These are phyloP conservation scores for Pythium coloratum DNA, from an alignment of 352 stramenopile species.

Conservation along the genomic window DNA sequence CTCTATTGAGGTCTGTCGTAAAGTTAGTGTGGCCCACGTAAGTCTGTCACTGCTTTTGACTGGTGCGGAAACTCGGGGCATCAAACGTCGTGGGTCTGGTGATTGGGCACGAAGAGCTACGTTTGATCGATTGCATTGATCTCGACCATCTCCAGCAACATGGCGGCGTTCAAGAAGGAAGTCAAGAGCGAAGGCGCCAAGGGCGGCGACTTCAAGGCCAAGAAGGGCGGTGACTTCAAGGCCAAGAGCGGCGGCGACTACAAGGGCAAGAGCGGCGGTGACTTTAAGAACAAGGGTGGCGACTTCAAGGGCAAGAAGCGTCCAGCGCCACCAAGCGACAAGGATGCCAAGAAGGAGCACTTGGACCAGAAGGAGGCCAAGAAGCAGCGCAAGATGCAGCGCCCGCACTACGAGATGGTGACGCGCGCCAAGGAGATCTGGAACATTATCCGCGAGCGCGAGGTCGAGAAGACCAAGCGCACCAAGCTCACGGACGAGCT, in stretches of 20 bases:
- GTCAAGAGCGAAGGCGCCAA: constrained; percentile 16
- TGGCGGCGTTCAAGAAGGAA: constrained; percentile 28
- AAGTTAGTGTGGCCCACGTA: constrained; percentile 13
- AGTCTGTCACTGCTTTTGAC: constrained; percentile 12
- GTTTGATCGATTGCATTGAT: not conserved
- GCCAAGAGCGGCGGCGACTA: constrained; percentile 20
- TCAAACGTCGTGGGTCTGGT: constrained; percentile 25
- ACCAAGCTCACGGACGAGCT: constrained; percentile 90
- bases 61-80: constrained; percentile 24
- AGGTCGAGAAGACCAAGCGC: constrained; percentile 82
- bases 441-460: constrained; percentile 92
- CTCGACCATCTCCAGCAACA: constrained; percentile 4
- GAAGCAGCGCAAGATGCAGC: constrained; percentile 94
- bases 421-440: constrained; percentile 94
- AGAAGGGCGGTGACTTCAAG: constrained; percentile 14
- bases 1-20: constrained; percentile 12
- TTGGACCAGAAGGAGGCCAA: constrained; percentile 89
- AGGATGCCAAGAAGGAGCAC: constrained; percentile 79
- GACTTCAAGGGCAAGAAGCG: constrained; percentile 66
- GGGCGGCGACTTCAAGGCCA: constrained; percentile 16
- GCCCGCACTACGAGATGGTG: constrained; percentile 93
- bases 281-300: constrained; percentile 27
- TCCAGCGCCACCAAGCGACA: constrained; percentile 38
- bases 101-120: constrained; percentile 6
- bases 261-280: constrained; percentile 14